Percentiles rank a stretch among this genome's conserved stretches.
Evolutionary conservation across 306 rosid species (phyloP).

Genomic region (Trifolium subterraneum): DNA sequence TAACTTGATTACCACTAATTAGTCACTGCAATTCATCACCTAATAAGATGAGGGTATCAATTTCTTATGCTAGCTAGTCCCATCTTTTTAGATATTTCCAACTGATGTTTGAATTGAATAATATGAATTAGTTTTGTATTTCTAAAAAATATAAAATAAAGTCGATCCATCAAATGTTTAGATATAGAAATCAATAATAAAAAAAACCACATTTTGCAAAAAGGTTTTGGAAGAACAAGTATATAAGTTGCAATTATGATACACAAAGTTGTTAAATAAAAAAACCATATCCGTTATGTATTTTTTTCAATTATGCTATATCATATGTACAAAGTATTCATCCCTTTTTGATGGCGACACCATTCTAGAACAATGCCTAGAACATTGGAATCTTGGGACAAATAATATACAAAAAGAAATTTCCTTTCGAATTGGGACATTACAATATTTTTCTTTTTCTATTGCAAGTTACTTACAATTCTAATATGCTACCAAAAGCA

Average conservation of each 20-base stretch:
- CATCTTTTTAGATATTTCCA: not conserved
- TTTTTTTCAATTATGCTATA: no score
- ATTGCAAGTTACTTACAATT: constrained; percentile 14
- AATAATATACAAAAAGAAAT: no score
- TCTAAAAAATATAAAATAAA: not conserved
- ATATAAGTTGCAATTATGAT: not conserved
- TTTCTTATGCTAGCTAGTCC: not conserved
- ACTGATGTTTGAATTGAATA: not conserved
- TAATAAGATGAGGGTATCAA: not conserved
- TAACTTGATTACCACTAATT: no score
- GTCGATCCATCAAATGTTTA: not conserved
- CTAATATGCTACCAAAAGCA: constrained; percentile 7
- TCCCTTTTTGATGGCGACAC: no score
- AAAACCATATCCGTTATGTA: no score
- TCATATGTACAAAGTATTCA: no score
- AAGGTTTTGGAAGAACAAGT: not conserved
- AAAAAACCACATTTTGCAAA: no score
- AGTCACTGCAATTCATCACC: no score
- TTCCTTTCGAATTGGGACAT: not conserved
- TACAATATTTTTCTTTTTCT: not conserved
- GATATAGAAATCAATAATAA: not conserved
- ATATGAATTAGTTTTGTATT: not conserved
- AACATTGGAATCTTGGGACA: no score
- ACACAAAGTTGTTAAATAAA: no score
- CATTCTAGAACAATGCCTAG: no score